These are phyloP conservation scores for Colletotrichum kahawae DNA, from an alignment of 2,329 filamentous ascomycete species.

Conservation along the genomic window DNA sequence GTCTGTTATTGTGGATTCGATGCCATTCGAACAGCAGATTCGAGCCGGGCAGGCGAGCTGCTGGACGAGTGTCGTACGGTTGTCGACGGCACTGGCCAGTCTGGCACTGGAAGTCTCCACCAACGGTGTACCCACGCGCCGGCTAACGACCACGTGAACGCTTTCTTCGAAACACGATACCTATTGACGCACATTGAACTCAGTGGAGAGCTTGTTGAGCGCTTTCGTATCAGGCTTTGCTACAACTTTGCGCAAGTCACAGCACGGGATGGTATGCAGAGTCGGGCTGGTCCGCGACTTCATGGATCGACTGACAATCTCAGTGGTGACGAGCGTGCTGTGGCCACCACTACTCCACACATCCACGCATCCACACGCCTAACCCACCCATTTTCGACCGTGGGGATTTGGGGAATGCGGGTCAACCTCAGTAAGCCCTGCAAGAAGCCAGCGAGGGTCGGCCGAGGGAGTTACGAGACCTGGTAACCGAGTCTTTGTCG, in stretches of 20 bases:
- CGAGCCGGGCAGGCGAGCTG: neutral
- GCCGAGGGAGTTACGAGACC: neutral
- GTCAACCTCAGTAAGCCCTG: neutral
- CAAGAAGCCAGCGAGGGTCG: neutral
- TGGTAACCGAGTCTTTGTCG: neutral
- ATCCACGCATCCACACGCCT: constrained; percentile 16
- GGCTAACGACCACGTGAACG: neutral
- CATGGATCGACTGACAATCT: constrained; percentile 2
- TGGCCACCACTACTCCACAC: constrained; percentile 1
- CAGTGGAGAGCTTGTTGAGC: neutral
- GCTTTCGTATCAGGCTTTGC: neutral
- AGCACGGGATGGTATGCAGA: neutral
- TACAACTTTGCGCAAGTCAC: neutral
- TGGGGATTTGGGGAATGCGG: constrained; percentile 2
- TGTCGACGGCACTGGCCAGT: neutral
- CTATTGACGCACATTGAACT: neutral
- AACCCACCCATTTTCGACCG: neutral
- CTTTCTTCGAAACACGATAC: neutral
- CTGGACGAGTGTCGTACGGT: neutral
- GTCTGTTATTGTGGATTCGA: neutral
- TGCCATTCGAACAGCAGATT: neutral
- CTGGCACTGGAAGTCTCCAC: neutral
- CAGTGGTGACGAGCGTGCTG: neutral
- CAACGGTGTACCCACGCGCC: neutral
- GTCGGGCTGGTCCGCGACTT: constrained; percentile 6